Conservation (phyloP, 73 alveolate species). For the Uronychia binucleata region DNA sequence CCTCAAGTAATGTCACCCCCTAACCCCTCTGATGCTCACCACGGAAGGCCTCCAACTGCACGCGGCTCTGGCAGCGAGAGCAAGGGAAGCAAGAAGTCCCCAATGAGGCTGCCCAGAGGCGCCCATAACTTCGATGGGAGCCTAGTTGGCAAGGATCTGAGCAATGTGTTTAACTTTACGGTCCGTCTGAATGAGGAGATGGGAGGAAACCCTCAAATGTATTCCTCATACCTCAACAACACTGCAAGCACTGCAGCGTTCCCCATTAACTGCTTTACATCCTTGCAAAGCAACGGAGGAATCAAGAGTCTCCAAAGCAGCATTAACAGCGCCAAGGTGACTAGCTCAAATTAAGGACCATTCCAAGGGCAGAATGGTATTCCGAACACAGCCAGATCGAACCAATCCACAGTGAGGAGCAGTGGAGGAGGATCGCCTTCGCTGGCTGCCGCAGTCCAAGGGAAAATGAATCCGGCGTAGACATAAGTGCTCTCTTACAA, state of each 20-base stretch:
- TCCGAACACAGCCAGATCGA: background rate
- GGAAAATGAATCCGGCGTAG: too few species aligned
- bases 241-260: background rate
- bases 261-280: background rate
- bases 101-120: background rate
- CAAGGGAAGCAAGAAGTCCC: background rate
- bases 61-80: background rate
- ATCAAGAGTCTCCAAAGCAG: background rate
- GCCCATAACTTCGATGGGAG: background rate
- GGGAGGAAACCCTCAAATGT: background rate
- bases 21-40: background rate
- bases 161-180: background rate
- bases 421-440: background rate
- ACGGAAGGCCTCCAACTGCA: slow-evolving; percentile 3
- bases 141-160: background rate
- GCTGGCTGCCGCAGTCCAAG: background rate
- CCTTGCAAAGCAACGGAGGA: background rate
- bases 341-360: background rate
- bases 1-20: background rate
- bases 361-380: background rate
- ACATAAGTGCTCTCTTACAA: too few species aligned
- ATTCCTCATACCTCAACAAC: background rate
- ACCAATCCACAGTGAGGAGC: background rate
- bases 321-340: background rate
- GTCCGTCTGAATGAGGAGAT: background rate